Percentiles rank a stretch among this genome's conserved stretches.
These are phyloP conservation scores for Tulasnella calospora DNA, from an alignment of 768 basidiomycete species.

Conservation along the genomic window DNA sequence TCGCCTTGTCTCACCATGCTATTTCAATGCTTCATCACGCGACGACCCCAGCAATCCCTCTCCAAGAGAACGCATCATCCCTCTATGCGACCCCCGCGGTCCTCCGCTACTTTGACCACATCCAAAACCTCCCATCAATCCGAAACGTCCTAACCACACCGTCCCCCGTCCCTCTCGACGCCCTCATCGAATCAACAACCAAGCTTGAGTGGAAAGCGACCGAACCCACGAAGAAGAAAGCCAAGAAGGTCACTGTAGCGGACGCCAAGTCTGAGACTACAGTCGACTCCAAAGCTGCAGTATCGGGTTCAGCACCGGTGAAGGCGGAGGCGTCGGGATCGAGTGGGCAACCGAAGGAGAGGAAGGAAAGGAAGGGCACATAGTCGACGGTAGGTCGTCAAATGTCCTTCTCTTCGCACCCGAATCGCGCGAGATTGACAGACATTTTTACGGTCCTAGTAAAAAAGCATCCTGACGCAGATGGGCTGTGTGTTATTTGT, in stretches of 20 bases:
- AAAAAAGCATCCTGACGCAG: conserved; percentile 94
- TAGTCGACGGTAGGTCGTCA: conserved; percentile 73
- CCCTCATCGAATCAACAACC: conserved; percentile 63
- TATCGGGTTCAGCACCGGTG: conserved; percentile 18
- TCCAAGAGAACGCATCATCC: conserved; percentile 63
- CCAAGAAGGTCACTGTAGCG: conserved; percentile 46
- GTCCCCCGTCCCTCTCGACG: conserved; percentile 32
- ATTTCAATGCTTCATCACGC: background rate
- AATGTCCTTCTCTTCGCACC: background rate
- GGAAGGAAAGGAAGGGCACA: conserved; percentile 46
- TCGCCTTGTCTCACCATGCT: background rate
- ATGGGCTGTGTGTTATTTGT: conserved; percentile 76
- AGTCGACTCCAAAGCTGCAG: conserved; percentile 32
- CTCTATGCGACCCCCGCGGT: conserved; percentile 77
- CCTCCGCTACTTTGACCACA: conserved; percentile 92
- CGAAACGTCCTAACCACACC: conserved; percentile 51
- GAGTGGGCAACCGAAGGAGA: conserved; percentile 39
- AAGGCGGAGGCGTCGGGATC: conserved; percentile 31
- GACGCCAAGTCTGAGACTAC: conserved; percentile 33
- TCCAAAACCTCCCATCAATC: conserved; percentile 68
- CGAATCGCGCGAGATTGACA: background rate
- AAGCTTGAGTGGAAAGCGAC: conserved; percentile 59
- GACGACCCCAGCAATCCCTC: conserved; percentile 40
- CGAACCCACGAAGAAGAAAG: conserved; percentile 65
- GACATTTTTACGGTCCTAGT: conserved; percentile 46